phyloP scores from a whole-genome alignment of 352 stramenopile genomes.

The Globisporangium cederbergense region DNA sequence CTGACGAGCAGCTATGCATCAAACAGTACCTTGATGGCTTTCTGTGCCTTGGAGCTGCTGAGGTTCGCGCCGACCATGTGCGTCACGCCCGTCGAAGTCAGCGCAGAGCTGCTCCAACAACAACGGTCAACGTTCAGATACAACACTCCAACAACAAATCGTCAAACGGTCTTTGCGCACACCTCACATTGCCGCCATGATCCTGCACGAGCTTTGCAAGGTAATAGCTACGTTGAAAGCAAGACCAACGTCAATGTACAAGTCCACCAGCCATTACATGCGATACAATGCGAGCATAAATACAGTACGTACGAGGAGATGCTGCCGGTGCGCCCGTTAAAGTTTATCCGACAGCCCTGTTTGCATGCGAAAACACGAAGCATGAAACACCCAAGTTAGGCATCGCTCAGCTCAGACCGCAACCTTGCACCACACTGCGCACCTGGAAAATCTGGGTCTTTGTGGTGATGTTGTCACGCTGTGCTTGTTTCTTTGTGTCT shows the following conservation, averaged over 20 bases:
- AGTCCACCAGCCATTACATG: not conserved
- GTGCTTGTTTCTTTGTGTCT: not conserved
- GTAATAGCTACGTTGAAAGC: conserved; percentile 49
- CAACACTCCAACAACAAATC: not conserved
- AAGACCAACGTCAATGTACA: not conserved
- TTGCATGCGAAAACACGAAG: not conserved
- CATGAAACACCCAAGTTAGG: not conserved
- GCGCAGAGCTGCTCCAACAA: conserved; percentile 26
- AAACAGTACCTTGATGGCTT: conserved; percentile 53
- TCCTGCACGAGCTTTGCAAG: conserved; percentile 77
- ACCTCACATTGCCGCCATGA: conserved; percentile 71
- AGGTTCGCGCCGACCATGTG: conserved; percentile 83
- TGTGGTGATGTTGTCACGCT: not conserved
- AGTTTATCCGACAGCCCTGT: conserved; percentile 75
- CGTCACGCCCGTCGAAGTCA: conserved; percentile 54
- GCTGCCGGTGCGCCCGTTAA: conserved; percentile 80
- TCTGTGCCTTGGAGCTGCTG: conserved; percentile 70
- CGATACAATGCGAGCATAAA: not conserved
- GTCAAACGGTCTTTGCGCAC: conserved; percentile 7
- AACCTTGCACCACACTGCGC: not conserved
- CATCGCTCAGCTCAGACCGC: not conserved
- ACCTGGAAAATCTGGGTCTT: conserved; percentile 8
- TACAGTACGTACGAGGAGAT: conserved; percentile 58
- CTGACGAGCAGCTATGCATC: not conserved
- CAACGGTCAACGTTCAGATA: not conserved